Conservation (phyloP, 768 basidiomycete species). For the Tubosaeta sp. region DNA sequence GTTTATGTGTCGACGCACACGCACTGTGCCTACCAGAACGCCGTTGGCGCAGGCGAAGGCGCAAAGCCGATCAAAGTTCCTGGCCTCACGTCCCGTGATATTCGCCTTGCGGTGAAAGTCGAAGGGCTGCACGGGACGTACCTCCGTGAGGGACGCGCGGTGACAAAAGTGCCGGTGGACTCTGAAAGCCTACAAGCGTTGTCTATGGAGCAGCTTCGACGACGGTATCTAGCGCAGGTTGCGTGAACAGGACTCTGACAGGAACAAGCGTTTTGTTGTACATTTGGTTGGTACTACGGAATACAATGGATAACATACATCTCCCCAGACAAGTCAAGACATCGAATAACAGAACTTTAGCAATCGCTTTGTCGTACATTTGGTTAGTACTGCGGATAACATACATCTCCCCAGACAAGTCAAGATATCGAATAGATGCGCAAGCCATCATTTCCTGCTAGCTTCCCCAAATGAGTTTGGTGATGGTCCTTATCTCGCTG, state of each 20-base stretch:
- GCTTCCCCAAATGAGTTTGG: constrained; percentile 30
- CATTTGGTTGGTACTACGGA: not conserved
- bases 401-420: constrained; percentile 1
- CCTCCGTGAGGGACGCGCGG: constrained; percentile 18
- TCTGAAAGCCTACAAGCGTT: constrained; percentile 9
- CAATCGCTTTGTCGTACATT: not conserved
- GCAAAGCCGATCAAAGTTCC: constrained; percentile 22
- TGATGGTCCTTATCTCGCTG: constrained; percentile 21
- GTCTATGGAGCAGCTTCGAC: constrained; percentile 25
- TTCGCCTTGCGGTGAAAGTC: constrained; percentile 44
- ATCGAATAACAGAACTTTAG: no score
- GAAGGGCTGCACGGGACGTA: constrained; percentile 33
- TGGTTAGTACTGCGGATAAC: constrained; percentile 2
- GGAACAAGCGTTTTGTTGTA: not conserved
- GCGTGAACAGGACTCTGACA: not conserved
- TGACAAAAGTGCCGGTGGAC: constrained; percentile 18
- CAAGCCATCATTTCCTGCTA: not conserved
- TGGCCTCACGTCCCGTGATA: constrained; percentile 48
- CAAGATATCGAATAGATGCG: not conserved
- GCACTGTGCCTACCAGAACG: constrained; percentile 21
- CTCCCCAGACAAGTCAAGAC: not conserved
- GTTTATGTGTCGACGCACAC: constrained; percentile 25
- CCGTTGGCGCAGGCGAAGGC: constrained; percentile 6
- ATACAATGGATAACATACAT: constrained; percentile 8
- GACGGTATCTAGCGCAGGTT: constrained; percentile 13